A percentile compares a stretch with the other conserved stretches of the same genome.
Conservation (phyloP, 2,329 filamentous ascomycete species). For the Phialophora chinensis region DNA sequence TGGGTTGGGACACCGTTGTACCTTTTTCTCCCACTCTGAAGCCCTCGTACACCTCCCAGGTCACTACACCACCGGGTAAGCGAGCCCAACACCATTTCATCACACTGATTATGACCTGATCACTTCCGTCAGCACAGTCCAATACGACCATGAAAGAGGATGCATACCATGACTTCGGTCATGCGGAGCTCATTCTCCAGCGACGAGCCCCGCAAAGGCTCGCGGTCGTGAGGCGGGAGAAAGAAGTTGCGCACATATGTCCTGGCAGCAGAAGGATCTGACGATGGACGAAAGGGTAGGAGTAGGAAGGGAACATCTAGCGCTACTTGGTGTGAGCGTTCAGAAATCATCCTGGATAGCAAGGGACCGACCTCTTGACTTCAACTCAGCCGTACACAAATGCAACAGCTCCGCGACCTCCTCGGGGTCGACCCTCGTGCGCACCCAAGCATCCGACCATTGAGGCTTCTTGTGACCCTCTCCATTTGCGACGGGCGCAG, state of each 20-base stretch:
- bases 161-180: constrained; percentile 84
- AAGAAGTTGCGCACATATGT: constrained; percentile 95
- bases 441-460: constrained; percentile 88
- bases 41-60: constrained; percentile 95
- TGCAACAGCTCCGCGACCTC: constrained; percentile 88
- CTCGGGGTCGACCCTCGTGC: constrained; percentile 81
- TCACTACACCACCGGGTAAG: constrained; percentile 86
- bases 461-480: constrained; percentile 70
- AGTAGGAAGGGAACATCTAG: constrained; percentile 92
- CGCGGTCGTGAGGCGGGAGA: constrained; percentile 67
- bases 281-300: constrained; percentile 89
- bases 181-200: constrained; percentile 87
- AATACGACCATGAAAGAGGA: constrained; percentile 14
- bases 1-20: constrained; percentile 49
- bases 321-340: constrained; percentile 58
- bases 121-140: constrained; percentile 17
- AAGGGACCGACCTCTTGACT: constrained; percentile 78
- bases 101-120: constrained; percentile 85
- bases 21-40: constrained; percentile 94
- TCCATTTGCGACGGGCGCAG: constrained; percentile 57
- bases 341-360: constrained; percentile 28
- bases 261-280: constrained; percentile 87
- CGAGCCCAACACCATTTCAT: constrained; percentile 99
- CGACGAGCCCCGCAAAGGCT: constrained; percentile 68
- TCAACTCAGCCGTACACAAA: constrained; percentile 87